Conservation (phyloP, 1,139 yeast genomes). For the Yamadazyma atmosphaerica region DNA sequence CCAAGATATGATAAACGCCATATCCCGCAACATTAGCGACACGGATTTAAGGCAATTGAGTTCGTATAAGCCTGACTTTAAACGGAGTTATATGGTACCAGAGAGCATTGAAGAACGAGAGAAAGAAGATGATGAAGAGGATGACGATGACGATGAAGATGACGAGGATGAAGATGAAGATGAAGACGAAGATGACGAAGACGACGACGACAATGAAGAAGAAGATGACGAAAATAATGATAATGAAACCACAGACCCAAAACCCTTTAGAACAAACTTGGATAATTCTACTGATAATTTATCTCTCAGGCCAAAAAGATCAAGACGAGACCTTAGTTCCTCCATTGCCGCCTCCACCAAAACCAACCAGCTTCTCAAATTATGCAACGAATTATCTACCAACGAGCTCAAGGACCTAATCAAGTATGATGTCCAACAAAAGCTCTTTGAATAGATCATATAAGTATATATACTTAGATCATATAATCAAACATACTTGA, state of each 20-base stretch:
- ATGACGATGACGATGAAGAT: conserved; percentile 9
- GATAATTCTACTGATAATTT: not conserved
- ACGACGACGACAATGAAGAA: conserved; percentile 3
- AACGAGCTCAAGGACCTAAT: conserved; percentile 20
- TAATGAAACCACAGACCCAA: conserved; percentile 3
- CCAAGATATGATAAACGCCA: not conserved
- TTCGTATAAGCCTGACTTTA: not conserved
- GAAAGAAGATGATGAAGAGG: conserved; percentile 5
- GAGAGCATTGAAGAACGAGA: conserved; percentile 1
- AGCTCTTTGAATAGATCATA: conserved; percentile 14
- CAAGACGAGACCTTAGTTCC: not conserved
- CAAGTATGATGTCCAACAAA: conserved; percentile 19
- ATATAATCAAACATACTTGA: too few species aligned
- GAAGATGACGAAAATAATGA: conserved; percentile 9
- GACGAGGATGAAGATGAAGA: conserved; percentile 4
- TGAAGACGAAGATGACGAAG: conserved; percentile 1
- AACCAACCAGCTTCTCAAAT: conserved; percentile 5
- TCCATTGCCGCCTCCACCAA: not conserved
- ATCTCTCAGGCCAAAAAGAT: not conserved
- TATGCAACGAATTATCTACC: conserved; percentile 10
- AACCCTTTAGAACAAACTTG: conserved; percentile 1
- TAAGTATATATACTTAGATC: too few species aligned
- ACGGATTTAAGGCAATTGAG: not conserved
- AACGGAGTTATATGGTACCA: not conserved
- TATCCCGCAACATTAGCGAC: not conserved